Evolutionary conservation across 2,329 filamentous ascomycete species (phyloP), one percentile per base, ranked within the genome.

Genomic region (Fusarium duplospermum): DNA sequence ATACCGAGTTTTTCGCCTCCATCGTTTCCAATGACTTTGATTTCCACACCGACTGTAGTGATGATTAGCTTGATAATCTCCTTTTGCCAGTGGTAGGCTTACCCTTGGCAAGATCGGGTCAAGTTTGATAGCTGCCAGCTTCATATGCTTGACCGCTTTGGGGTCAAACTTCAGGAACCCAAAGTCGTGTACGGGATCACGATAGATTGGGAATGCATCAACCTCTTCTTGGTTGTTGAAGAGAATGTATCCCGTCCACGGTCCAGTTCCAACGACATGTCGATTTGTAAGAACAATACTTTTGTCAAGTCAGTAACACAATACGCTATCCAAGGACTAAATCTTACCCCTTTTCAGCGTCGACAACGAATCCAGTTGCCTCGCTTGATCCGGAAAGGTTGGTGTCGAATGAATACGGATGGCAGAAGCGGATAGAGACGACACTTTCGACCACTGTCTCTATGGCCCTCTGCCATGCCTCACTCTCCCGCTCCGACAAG

Each of bases 141-240:
- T 93, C 95, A 99, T 98, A 83, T 99, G 98, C 82, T 98, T 98
- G 85, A 99, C 97, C 5, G 93, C 93, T 80, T 94, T 94, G 35
- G 96, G 96, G 78, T 99, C 94, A 85, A 98, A 99, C 79, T 96
- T 92, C 54, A 99, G 89, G 78, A 99, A 96, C 64, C 96, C 96
- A 79, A 99, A 99, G 82, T 99, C 96, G 86, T 99, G 96, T 16
- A 99, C 95, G 10, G 96, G 96, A 79, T 99, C 96, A 78, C 96
- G 94, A 85, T 99, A 99, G 50, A 99, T 94, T 8, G 96, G 96
- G 81, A 94, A 93, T 38, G 97, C 95, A 81, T 99, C 96, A 76
- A 96, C 96, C 87, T 97, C 89, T 76, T 99, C 96, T 83, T 99
- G 96, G 80, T 99, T 99, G 82, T 98, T 96, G 82, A 99, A 98